These are phyloP conservation scores for Jimgerdemannia lactiflua DNA, from an alignment of 192 early-diverging fungal genomes.

Conservation along the genomic window DNA sequence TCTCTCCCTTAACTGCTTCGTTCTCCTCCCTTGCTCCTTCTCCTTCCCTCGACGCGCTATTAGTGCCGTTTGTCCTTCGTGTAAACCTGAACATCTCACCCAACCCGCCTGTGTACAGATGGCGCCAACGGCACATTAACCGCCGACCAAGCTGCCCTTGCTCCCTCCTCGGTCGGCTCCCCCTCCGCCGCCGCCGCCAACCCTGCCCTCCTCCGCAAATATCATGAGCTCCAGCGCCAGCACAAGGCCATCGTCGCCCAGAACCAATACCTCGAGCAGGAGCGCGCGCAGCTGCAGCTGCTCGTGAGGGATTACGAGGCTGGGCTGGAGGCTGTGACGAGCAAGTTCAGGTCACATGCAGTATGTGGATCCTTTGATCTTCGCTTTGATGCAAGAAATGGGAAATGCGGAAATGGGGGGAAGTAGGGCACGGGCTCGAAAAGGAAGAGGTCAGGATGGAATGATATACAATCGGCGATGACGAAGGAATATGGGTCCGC, in stretches of 20 bases:
- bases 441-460: background rate
- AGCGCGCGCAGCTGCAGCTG: slow-evolving; percentile 12
- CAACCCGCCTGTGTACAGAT: background rate
- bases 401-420: background rate
- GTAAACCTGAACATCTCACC: background rate
- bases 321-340: slow-evolving; percentile 17
- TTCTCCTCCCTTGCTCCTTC: background rate
- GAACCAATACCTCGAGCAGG: slow-evolving; percentile 18
- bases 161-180: background rate
- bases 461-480: background rate
- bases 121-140: background rate
- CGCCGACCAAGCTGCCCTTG: slow-evolving; percentile 10
- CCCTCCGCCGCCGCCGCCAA: background rate
- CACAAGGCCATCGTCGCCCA: slow-evolving; percentile 1
- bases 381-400: background rate
- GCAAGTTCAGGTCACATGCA: slow-evolving; percentile 12
- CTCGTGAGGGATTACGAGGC: slow-evolving; percentile 26
- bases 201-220: slow-evolving; percentile 2
- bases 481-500: too few relatives aligned
- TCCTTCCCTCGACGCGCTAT: too few relatives aligned
- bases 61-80: too few relatives aligned
- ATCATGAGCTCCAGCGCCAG: slow-evolving; percentile 6
- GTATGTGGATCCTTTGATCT: background rate
- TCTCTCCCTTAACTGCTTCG: background rate
- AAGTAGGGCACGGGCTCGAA: background rate